Evolutionary conservation across 371 early-diverging fungal species (phyloP), one percentile per base, ranked within the genome.

Genomic region (Thermomucor indicae-seudaticae): DNA sequence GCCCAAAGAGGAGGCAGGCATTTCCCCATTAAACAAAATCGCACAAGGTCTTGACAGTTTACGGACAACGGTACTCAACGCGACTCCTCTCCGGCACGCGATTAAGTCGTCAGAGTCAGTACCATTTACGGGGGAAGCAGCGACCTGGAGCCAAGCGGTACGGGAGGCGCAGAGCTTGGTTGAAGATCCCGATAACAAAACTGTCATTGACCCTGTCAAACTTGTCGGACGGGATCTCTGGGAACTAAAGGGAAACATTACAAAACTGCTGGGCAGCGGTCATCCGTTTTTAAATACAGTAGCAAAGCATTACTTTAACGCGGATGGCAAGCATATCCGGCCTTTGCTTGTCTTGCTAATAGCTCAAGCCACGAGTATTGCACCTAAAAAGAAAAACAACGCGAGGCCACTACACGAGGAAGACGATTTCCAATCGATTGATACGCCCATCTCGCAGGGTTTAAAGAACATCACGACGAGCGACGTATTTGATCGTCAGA

Each of bases 281-380:
- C 93, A 95, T 53, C 93, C 96, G 19, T 85, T 92, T 57, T 65
- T 96, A 25, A 83, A 89, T 50, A 91, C 88, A 10, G 88, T 97
- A 25, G 83, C 88, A 24, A 80, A 81, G 49, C 96, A 97, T 67
- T 95, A 96, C 64, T 95, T 96, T 55, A 74, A 76, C 54, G 82
- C 85, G 1, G 83, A 89, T 22, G 96, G 96, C 23, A 96, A 97
- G 60, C 93, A 93, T 60, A 83, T 97, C 14, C 82, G 97, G 31
- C 97, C 97, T 1, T 67, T 97, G 37, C 62, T 97, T 30, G 93
- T 97, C 2, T 73, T 97, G 38, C 79, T 97, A 37, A 80, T 94
- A 34, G 85, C 93, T 3, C 89, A 90, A 66, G 95, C 96, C 6
- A 90, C 93, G 4, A 85, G 85, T 42, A 66, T 80, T 8, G 83